Percentiles rank a stretch among this genome's conserved stretches.
Conservation (phyloP, 202 grass and related monocot species). For the Zizania palustris region DNA sequence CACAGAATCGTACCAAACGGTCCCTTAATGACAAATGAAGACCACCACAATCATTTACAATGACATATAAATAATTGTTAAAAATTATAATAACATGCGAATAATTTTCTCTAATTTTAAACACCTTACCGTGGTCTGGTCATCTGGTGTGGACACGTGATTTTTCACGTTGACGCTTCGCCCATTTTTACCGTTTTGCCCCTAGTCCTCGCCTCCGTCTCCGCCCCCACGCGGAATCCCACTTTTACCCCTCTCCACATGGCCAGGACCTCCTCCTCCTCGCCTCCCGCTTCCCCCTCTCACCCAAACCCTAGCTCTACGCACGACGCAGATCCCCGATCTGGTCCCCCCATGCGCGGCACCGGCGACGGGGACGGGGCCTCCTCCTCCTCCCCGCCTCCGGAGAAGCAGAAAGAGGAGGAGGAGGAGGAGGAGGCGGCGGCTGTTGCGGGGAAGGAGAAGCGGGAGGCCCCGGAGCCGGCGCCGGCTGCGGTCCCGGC, state of each 20-base stretch:
- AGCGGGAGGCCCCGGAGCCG: conserved; percentile 3
- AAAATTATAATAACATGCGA: too few species aligned
- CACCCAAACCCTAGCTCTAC: conserved; percentile 48
- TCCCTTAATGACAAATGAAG: too few species aligned
- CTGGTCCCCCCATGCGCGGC: conserved; percentile 42
- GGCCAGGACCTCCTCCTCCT: conserved; percentile 43
- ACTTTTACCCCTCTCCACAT: conserved; percentile 56
- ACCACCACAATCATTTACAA: too few species aligned
- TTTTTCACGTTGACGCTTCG: too few species aligned
- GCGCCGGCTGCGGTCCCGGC: not conserved
- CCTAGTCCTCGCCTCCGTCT: not conserved
- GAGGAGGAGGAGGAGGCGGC: not conserved
- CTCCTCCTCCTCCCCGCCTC: not conserved
- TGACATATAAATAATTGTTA: too few species aligned
- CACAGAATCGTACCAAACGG: too few species aligned
- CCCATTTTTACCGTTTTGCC: conserved; percentile 11
- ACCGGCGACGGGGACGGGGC: conserved; percentile 1
- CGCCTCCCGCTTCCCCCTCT: conserved; percentile 31
- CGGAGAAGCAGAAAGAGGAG: conserved; percentile 30
- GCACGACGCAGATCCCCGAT: conserved; percentile 46
- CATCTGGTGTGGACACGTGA: too few species aligned
- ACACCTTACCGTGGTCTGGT: too few species aligned
- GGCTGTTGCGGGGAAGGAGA: conserved; percentile 20
- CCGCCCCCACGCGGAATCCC: conserved; percentile 47
- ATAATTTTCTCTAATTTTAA: too few species aligned